Evolutionary conservation across 495 filamentous ascomycete genomes (phyloP).

Genomic region (Darksidea phi): DNA sequence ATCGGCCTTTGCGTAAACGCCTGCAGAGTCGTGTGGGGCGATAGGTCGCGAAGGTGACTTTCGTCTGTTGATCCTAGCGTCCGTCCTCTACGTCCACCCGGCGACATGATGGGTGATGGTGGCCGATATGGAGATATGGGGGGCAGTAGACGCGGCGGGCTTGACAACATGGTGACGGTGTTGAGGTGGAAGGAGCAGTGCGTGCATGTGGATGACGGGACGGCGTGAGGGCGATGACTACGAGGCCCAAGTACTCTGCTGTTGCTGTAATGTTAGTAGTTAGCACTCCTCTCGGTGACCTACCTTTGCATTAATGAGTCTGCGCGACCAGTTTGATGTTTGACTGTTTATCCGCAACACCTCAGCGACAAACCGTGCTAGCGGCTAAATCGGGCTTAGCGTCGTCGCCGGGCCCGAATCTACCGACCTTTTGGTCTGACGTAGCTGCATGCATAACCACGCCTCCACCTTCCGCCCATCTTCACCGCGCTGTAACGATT

Average conservation of each 20-base stretch:
- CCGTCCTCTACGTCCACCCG: conserved; percentile 21
- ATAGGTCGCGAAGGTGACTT: conserved; percentile 38
- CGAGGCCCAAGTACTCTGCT: too few species aligned
- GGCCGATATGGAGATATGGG: conserved; percentile 29
- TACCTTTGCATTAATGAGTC: not conserved
- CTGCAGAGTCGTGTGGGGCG: conserved; percentile 40
- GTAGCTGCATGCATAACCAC: too few species aligned
- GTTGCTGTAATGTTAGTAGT: conserved; percentile 27
- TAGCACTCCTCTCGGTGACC: conserved; percentile 2
- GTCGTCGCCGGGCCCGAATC: too few species aligned
- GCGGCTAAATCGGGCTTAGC: too few species aligned
- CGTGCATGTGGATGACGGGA: conserved; percentile 14
- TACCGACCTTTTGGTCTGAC: too few species aligned
- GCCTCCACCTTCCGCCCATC: too few species aligned
- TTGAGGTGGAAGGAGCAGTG: not conserved
- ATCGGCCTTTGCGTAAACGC: conserved; percentile 36
- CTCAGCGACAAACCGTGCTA: too few species aligned
- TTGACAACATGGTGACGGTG: conserved; percentile 26
- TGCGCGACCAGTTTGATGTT: not conserved
- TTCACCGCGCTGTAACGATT: too few species aligned
- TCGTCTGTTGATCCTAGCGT: conserved; percentile 23
- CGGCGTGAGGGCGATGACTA: not conserved
- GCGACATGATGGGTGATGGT: conserved; percentile 34
- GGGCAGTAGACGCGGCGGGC: conserved; percentile 24
- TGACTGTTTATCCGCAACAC: conserved; percentile 6